These are phyloP conservation scores for Podospora conica DNA, from an alignment of 495 filamentous ascomycete species.

Conservation along the genomic window DNA sequence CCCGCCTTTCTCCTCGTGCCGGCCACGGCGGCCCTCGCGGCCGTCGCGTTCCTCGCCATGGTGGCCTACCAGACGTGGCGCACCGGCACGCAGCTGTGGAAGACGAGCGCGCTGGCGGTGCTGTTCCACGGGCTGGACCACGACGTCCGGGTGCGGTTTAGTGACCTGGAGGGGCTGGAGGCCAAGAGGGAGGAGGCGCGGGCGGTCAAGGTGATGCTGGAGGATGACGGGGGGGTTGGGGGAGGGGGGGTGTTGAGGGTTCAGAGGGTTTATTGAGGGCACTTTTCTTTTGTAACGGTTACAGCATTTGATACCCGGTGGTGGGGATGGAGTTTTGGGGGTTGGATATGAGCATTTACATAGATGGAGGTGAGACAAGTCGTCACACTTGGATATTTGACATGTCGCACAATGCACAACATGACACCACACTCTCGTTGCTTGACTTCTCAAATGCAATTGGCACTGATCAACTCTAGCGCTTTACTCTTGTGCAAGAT, in stretches of 20 bases:
- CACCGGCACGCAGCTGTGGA: slow-evolving; percentile 18
- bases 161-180: slow-evolving; percentile 8
- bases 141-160: slow-evolving; percentile 14
- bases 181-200: slow-evolving; percentile 19
- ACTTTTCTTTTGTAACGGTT: neutral
- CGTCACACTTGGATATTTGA: neutral
- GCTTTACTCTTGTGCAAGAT: too few relatives aligned
- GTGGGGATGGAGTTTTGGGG: neutral
- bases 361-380: neutral
- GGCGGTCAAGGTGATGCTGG: slow-evolving; percentile 14
- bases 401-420: neutral
- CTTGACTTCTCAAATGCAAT: neutral
- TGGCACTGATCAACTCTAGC: too few relatives aligned
- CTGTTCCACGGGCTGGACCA: slow-evolving; percentile 24
- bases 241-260: slow-evolving; percentile 6
- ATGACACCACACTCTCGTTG: too few relatives aligned
- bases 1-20: slow-evolving; percentile 11
- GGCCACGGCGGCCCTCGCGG: neutral
- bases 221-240: neutral
- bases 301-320: neutral
- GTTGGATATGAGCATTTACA: neutral
- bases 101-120: slow-evolving; percentile 21
- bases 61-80: slow-evolving; percentile 7
- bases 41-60: slow-evolving; percentile 10
- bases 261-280: slow-evolving; percentile 5